These are phyloP conservation scores for Lentinus brumalis DNA, from an alignment of 768 basidiomycete genomes.

Conservation along the genomic window DNA sequence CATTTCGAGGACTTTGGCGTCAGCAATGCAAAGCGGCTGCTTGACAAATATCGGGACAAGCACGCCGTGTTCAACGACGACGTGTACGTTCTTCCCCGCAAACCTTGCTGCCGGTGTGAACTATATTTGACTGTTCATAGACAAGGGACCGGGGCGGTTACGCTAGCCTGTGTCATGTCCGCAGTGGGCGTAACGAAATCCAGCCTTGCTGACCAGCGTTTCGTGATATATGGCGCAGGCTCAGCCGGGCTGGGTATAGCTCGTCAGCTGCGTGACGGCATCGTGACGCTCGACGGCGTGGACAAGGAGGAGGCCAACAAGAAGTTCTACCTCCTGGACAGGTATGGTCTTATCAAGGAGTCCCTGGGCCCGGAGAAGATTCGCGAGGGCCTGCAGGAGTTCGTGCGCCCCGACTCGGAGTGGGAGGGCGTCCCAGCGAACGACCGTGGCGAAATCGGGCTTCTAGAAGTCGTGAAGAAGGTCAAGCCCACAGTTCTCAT, in stretches of 20 bases:
- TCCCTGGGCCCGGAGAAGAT: conserved; percentile 47
- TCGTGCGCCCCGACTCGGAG: conserved; percentile 56
- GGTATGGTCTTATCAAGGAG: conserved; percentile 56
- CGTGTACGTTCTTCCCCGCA: conserved; percentile 46
- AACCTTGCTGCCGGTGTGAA: background rate
- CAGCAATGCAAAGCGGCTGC: conserved; percentile 68
- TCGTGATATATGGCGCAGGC: conserved; percentile 78
- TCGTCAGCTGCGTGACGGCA: conserved; percentile 74
- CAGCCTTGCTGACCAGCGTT: conserved; percentile 71
- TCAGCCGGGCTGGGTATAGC: conserved; percentile 83
- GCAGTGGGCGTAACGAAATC: conserved; percentile 68
- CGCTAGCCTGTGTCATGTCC: conserved; percentile 67
- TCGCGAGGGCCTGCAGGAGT: conserved; percentile 53
- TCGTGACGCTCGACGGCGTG: conserved; percentile 54
- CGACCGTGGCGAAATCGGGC: conserved; percentile 43
- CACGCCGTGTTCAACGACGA: conserved; percentile 85
- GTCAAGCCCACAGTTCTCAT: conserved; percentile 83
- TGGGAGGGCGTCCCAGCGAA: conserved; percentile 46
- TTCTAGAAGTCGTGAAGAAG: conserved; percentile 71
- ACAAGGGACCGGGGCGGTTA: conserved; percentile 78
- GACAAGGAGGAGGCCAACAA: conserved; percentile 59
- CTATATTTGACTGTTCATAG: conserved; percentile 33
- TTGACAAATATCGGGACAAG: conserved; percentile 59
- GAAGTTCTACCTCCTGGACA: conserved; percentile 75
- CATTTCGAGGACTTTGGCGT: conserved; percentile 90